Evolutionary conservation across 371 early-diverging fungal genomes (phyloP), one percentile per base, ranked within the genome.

Genomic region (Mucor indicus): DNA sequence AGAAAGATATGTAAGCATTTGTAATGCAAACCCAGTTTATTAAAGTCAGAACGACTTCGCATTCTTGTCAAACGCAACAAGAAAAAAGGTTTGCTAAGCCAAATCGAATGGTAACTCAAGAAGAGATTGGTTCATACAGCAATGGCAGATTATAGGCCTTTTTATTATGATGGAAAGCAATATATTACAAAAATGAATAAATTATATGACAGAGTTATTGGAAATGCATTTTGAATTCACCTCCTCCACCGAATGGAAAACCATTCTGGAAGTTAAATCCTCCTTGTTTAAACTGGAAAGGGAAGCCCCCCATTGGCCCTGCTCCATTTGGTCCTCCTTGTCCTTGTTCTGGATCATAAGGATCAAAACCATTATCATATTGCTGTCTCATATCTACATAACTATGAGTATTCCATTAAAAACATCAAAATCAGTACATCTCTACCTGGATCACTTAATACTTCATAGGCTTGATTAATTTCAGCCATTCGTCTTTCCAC

Each of bases 301-400:
- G 44, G 32, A 44, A 48, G 38, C 36, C 74, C 71, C 35, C 63
- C 69, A 36, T 73, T 74, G 48, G 68, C 15, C 58, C 51, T 59
- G 20, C 36, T 13, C 62, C 56, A 22, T 58, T 57, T 11, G 4
- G 5, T 12, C 61, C 57, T 19, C 39, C 43, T 17, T 55, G 65
- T 12, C 81, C 82, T 50, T 69, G 75, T 7, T 67, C 76, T 23
- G 91, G 87, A 55, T 92, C 96, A 65, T 91, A 92, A n/a, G 96
- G 96, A 69, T 96, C 98, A 38, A 85, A 85, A 10, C 98, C 97
- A 54, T 86, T 88, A 63, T 96, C 97, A 60, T 83, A 95, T 47
- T 82, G 78, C 27, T 72, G 75, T 27, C 90, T 72, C 58, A 64
- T 55, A 46, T 89, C 86, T 63, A 48, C 31, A 45, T 27, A 27